Percentiles rank a stretch among this genome's conserved stretches.
Conservation (phyloP, 139 green algal species). For the Chlorella sp. region DNA sequence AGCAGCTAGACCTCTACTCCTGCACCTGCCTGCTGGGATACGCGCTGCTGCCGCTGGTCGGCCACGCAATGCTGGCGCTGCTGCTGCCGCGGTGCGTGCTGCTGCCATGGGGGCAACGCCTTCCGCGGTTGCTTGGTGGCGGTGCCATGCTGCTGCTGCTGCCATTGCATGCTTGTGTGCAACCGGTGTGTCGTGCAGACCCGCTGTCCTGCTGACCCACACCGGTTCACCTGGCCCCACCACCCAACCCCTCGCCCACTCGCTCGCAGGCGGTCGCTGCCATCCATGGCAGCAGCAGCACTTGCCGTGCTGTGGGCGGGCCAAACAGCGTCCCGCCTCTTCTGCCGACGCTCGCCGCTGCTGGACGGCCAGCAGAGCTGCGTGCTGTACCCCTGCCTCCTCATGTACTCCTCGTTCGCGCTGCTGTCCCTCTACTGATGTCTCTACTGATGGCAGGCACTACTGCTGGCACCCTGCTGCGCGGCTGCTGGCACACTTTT, state of each 20-base stretch:
- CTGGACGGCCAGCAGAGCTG: constrained; percentile 71
- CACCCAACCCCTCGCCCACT: background rate
- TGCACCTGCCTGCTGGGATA: constrained; percentile 92
- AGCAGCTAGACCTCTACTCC: constrained; percentile 84
- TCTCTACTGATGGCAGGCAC: too few relatives aligned
- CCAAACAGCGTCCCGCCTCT: constrained; percentile 68
- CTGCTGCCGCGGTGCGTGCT: constrained; percentile 74
- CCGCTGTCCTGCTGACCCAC: background rate
- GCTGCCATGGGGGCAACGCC: too few relatives aligned
- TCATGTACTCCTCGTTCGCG: constrained; percentile 86
- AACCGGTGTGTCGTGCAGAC: background rate
- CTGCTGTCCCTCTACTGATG: constrained; percentile 86
- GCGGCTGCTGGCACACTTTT: too few relatives aligned
- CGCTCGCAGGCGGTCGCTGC: constrained; percentile 25
- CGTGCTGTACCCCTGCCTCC: constrained; percentile 81
- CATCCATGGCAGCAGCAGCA: constrained; percentile 41
- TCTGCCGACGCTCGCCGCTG: constrained; percentile 62
- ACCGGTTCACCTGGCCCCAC: background rate
- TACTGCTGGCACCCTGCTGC: too few relatives aligned
- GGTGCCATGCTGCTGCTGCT: background rate
- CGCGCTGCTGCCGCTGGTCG: constrained; percentile 84
- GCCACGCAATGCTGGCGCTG: constrained; percentile 69
- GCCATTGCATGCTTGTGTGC: background rate
- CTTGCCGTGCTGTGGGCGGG: constrained; percentile 78
- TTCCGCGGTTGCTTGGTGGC: background rate